phyloP scores from a whole-genome alignment of 805 yeast genomes.

The Saturnispora diversa region DNA sequence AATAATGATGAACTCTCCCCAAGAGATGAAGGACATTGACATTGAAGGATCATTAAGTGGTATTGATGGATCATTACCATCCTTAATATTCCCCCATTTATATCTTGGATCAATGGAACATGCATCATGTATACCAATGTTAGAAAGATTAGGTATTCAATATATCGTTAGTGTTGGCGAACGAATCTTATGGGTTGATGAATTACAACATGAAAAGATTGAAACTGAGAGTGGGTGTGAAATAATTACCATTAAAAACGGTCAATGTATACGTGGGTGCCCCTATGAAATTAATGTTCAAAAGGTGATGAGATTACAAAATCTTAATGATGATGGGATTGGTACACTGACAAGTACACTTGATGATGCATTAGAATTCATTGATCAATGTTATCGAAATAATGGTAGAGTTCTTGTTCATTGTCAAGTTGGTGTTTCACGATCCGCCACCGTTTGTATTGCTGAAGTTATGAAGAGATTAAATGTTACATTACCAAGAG shows the following conservation, averaged over 20 bases:
- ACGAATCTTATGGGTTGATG: conserved; percentile 51
- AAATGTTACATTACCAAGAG: conserved; percentile 58
- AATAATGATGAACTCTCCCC: too few species aligned
- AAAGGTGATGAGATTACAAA: conserved; percentile 54
- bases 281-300: conserved; percentile 28
- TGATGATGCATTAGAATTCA: conserved; percentile 54
- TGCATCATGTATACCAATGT: conserved; percentile 62
- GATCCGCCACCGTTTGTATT: conserved; percentile 92
- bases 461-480: conserved; percentile 87
- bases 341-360: conserved; percentile 62
- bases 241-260: conserved; percentile 19
- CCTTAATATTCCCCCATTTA: conserved; percentile 71
- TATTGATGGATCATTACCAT: conserved; percentile 65
- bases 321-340: conserved; percentile 86
- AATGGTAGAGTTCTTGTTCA: conserved; percentile 65
- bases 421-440: conserved; percentile 91
- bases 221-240: conserved; percentile 24
- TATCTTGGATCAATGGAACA: conserved; percentile 80
- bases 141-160: conserved; percentile 57
- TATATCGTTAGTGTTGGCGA: conserved; percentile 87
- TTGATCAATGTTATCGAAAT: conserved; percentile 43
- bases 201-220: conserved; percentile 15
- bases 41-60: conserved; percentile 28
- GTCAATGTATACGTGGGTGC: conserved; percentile 15
- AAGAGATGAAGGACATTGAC: conserved; percentile 1